Evolutionary conservation across 768 basidiomycete species (phyloP).

Genomic region (Roridomyces roridus): DNA sequence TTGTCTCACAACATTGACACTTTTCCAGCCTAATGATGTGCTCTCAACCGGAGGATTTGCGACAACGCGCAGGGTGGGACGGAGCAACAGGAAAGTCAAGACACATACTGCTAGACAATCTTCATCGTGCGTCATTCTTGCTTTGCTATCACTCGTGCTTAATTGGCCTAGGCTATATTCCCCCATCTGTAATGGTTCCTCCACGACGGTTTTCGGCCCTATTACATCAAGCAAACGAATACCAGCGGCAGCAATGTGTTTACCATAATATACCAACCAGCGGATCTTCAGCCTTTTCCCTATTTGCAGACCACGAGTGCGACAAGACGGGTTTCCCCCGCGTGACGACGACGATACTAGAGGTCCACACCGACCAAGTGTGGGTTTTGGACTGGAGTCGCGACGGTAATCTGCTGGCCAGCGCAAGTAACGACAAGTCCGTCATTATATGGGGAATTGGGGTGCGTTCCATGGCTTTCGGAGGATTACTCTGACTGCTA

Average conservation of each 20-base stretch:
- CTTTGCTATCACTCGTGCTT: conserved; percentile 2
- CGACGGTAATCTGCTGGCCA: conserved; percentile 83
- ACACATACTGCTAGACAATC: conserved; percentile 69
- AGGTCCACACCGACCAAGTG: conserved; percentile 91
- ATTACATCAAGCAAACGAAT: conserved; percentile 80
- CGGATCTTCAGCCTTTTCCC: conserved; percentile 63
- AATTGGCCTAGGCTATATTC: conserved; percentile 75
- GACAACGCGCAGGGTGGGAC: conserved; percentile 86
- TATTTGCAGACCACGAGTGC: conserved; percentile 89
- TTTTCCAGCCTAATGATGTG: conserved; percentile 87
- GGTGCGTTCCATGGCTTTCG: conserved; percentile 53
- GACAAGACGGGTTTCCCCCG: conserved; percentile 83
- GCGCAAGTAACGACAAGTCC: conserved; percentile 84
- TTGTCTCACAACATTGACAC: conserved; percentile 18
- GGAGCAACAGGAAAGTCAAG: conserved; percentile 85
- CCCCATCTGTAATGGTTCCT: conserved; percentile 92
- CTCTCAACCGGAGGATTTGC: conserved; percentile 81
- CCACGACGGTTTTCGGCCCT: conserved; percentile 85
- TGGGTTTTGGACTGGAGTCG: conserved; percentile 98
- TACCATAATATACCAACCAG: conserved; percentile 82
- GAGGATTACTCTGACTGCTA: conserved; percentile 16
- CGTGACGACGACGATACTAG: conserved; percentile 82
- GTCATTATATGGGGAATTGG: conserved; percentile 90
- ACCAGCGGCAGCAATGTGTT: conserved; percentile 82
- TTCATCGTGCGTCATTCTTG: conserved; percentile 71